Evolutionary conservation across 2,329 filamentous ascomycete genomes (phyloP).

Genomic region (Triangularia setosa): DNA sequence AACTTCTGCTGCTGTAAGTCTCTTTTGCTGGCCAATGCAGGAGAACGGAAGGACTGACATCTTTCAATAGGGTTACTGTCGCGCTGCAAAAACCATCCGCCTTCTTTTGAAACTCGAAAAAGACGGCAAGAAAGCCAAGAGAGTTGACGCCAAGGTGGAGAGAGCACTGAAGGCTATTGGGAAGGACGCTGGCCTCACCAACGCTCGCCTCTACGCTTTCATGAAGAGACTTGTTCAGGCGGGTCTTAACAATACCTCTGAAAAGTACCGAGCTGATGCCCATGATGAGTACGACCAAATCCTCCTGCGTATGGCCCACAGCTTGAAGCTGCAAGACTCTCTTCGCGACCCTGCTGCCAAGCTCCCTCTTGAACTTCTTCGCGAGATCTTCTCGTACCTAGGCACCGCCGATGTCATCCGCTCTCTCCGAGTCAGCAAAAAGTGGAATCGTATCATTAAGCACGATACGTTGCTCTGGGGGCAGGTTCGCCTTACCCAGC

Average conservation of each 20-base stretch:
- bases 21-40: neutral
- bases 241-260: neutral
- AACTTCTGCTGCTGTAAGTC: slow-evolving; percentile 16
- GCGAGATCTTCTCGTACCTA: slow-evolving; percentile 20
- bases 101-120: slow-evolving; percentile 7
- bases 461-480: slow-evolving; percentile 14
- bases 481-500: slow-evolving; percentile 10
- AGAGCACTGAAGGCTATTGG: neutral
- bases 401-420: slow-evolving; percentile 3
- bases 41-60: neutral
- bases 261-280: neutral
- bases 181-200: neutral
- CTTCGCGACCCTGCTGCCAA: slow-evolving; percentile 19
- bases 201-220: neutral
- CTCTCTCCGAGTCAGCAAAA: slow-evolving; percentile 20
- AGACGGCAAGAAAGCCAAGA: neutral
- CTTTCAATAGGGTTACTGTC: slow-evolving; percentile 24
- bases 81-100: slow-evolving; percentile 19
- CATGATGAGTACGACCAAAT: neutral
- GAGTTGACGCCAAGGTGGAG: neutral
- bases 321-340: slow-evolving; percentile 11
- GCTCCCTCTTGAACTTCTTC: slow-evolving; percentile 23
- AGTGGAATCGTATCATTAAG: slow-evolving; percentile 19
- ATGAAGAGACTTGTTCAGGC: neutral
- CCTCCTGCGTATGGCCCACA: slow-evolving; percentile 18